These are phyloP conservation scores for Elasticomyces elasticus DNA, from an alignment of 495 filamentous ascomycete species.

Conservation along the genomic window DNA sequence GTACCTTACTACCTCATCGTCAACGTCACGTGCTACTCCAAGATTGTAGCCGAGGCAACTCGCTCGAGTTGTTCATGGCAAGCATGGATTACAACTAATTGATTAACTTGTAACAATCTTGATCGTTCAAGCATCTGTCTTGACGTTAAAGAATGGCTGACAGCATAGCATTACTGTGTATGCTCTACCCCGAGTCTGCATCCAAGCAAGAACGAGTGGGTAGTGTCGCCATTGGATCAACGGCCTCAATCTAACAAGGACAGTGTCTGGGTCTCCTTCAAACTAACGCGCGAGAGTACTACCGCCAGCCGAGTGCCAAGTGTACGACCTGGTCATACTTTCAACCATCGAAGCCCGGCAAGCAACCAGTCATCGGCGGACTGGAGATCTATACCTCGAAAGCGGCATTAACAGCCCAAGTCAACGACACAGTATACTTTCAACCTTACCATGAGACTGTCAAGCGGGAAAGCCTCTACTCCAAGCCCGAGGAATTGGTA, in stretches of 20 bases:
- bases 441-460: conserved; percentile 14
- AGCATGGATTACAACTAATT: no score
- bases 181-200: conserved; percentile 4
- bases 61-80: no score
- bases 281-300: conserved; percentile 13
- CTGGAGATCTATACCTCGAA: conserved; percentile 18
- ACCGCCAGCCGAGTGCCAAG: conserved; percentile 5
- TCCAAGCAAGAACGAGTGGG: conserved; percentile 12
- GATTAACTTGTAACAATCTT: no score
- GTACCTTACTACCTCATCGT: not conserved
- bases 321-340: conserved; percentile 17
- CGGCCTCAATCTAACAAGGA: not conserved
- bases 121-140: no score
- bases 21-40: not conserved
- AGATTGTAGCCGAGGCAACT: not conserved
- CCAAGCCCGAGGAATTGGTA: conserved; percentile 5
- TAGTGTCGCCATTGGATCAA: not conserved
- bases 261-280: conserved; percentile 17
- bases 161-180: conserved; percentile 7
- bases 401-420: conserved; percentile 6
- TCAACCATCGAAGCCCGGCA: not conserved
- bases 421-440: conserved; percentile 14
- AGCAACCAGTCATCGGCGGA: conserved; percentile 1
- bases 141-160: no score
- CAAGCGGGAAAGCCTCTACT: conserved; percentile 8